Evolutionary conservation across 805 yeast genomes (phyloP), one percentile per base, ranked within the genome.

Genomic region (Pichia thaimueangensis): DNA sequence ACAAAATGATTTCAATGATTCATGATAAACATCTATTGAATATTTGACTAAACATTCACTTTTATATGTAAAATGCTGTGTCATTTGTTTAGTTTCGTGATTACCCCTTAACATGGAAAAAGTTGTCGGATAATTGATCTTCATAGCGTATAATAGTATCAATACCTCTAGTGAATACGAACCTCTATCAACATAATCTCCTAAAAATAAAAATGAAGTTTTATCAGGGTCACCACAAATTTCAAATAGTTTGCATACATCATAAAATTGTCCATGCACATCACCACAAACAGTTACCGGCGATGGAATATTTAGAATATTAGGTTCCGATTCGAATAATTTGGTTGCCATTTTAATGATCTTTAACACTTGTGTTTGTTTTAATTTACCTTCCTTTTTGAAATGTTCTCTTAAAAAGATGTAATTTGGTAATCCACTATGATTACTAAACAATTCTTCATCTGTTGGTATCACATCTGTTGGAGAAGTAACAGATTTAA

Each of bases 261-360:
- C 98, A 60, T 75, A 89, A 60, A 76, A 87, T 62, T 91, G 97
- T 15, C 98, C 98, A 63, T 91, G 97, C n/a, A 89, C 74, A 63
- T 91, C 97, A 43, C 98, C 98, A 66, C 97, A 88, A 3, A 91
- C 88, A 0, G 96, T 89, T 3, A 91, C 86, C 1, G 97, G 98
- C 0, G 96, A 94, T 3, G 88, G 89, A 2, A 93, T 83, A 16
- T 72, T 71, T 39, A 91, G 66, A 52, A 91, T 58, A 54, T 85
- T 91, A 6, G 96, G 94, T 56, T 91, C 97, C 30, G 63, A 58
- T 12, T 71, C 59, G 43, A 93, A 69, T 7, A 80, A 59, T 19
- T 67, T 68, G 0, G 88, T 79, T 8, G 94, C 94, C 61, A 68
- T 69, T 16, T 66, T 58, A 32, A 91, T 58, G 41, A 91, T 89